Base-by-base conservation (phyloP, 331 rosid genomes). In the Quercus lobata region DNA sequence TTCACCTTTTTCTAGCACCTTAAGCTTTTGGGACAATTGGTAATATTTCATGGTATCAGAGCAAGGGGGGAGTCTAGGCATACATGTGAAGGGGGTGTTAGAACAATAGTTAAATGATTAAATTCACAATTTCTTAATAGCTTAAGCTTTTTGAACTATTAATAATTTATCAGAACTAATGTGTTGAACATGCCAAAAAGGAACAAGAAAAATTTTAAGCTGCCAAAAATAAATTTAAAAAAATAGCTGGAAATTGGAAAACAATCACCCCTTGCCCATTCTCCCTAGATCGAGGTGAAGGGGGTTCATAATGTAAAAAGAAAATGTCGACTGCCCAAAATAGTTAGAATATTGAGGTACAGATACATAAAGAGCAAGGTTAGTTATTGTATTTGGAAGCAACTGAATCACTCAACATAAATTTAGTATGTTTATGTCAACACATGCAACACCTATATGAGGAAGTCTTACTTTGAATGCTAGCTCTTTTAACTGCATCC, bases 401-500 rank as follows among this genome's bases (percentile, higher is more conserved):
- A 4, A 52, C 76, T 12, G 30, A 52, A 72, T 68, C 72, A 34
- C 49, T 35, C 37, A 9, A 30, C 24, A 49, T 30, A 19, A 32
- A 53, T 54, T 24, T 27, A 77, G 65, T 32, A 32, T 55, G 72
- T n/a, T 32, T 71, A 44, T 30, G 77, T 35, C 53, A 35, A 24
- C 46, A 25, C n/a, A 46, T 46, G 71, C 55, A 82, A 19, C 27
- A 76, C 56, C 81, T 37, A 81, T 71, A 49, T 68, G 80, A 81
- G 79, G 72, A 79, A 84, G 72, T 57, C 79, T 72, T 84, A 96
- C 99, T 94, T 78, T 84, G 73, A 82, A 90, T 83, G 98, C 98
- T 79, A 96, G 72, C 73, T 87, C 91, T 90, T 87, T 93, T 79
- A 96, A 89, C 83, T 90, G 97, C 91, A 81, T 83, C 83, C 98